Conservation (phyloP, 2,329 filamentous ascomycete genomes). For the Hymenoscyphus albidus region DNA sequence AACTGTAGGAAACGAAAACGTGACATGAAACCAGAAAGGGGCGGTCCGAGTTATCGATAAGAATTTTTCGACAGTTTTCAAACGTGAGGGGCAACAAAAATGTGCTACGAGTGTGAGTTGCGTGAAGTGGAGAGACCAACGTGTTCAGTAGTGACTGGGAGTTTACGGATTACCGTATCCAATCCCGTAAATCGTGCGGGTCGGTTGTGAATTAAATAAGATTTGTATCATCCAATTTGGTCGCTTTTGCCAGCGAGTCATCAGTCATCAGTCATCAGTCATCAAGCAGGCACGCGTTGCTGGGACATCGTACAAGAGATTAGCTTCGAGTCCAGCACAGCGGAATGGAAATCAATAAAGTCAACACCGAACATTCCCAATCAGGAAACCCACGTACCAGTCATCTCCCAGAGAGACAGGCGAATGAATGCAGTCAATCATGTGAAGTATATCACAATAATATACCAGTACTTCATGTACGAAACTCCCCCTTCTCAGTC, state of each 20-base stretch:
- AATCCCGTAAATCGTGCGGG: background rate
- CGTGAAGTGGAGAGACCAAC: background rate
- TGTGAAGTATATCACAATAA: too few species aligned
- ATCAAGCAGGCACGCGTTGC: constrained; percentile 7
- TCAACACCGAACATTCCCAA: constrained; percentile 2
- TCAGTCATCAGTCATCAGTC: background rate
- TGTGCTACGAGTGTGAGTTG: background rate
- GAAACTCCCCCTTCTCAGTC: background rate
- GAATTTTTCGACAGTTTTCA: background rate
- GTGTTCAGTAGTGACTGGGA: background rate
- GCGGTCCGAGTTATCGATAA: constrained; percentile 2
- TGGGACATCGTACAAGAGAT: constrained; percentile 9
- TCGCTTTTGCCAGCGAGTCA: background rate
- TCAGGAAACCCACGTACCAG: background rate
- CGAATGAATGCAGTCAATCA: background rate
- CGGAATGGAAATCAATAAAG: background rate
- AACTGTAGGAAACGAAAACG: background rate
- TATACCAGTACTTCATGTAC: too few species aligned
- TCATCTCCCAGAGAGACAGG: background rate
- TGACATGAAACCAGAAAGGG: background rate
- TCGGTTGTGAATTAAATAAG: background rate
- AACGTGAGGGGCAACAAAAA: background rate
- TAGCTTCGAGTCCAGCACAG: background rate
- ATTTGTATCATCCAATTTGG: background rate
- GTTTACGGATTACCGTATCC: background rate